Evolutionary conservation across 805 yeast genomes (phyloP), one percentile per base, ranked within the genome.

Genomic region (Suhomyces emberorum): DNA sequence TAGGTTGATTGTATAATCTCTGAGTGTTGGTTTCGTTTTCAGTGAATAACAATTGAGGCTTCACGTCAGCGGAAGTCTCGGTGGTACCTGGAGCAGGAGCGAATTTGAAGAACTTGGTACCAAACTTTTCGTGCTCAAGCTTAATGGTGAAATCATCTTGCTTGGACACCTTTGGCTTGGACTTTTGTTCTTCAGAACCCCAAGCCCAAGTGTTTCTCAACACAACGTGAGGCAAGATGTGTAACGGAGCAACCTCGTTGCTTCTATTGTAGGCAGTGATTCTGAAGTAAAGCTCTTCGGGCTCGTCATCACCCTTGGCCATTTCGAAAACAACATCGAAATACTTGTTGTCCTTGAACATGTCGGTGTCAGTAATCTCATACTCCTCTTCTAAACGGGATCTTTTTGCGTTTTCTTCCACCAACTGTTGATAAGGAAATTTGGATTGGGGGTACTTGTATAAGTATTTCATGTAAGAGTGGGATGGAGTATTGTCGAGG

Each of bases 151-250:
- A 65, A 21, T 63, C 65, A 25, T 67, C 55, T 21, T 64, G 66
- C 31, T 64, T 57, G 27, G 57, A 60, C 44, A 78, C 55, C 11
- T 57, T 50, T 9, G 88, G 88, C 44, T 76, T 79, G 37, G 55
- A 59, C 29, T 62, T 54, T 27, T 61, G 62, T 39, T 75, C 79
- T 42, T 72, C 70, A 9, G 71, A 64, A 30, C 89, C 87, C 96
- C 96, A 88, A n/a, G 83, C 67, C 97, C 97, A 88, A 11, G 93
- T 85, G 63, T 88, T 88, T 64, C 96, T 75, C 63, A 81, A 85
- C 46, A 80, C 78, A 20, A 86, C 63, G 47, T 88, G 96, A 7
- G 97, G 97, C 42, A 85, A 61, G 29, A 89, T 74, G 59, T 88
- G 95, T 41, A 88, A 66, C 2, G 95, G 95, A n/a, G 96, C 96